Percentiles rank a stretch among this genome's conserved stretches.
Evolutionary conservation across 805 yeast species (phyloP).

Genomic region (Citeromyces matritensis): DNA sequence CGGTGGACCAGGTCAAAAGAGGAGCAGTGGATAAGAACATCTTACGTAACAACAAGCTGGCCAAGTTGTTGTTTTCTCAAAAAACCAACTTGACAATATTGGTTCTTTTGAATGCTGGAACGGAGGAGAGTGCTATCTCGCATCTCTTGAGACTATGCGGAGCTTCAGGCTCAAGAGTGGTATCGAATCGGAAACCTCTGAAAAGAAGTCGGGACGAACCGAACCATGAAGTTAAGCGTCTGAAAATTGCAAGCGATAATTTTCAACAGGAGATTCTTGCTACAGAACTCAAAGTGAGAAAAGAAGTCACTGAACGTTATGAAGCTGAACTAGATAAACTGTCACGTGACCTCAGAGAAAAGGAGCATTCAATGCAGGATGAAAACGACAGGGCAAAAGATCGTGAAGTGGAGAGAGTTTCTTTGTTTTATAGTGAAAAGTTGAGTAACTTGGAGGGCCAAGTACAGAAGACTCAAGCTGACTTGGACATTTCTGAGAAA

Average conservation of each 20-base stretch:
- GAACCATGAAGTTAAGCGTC: conserved; percentile 7
- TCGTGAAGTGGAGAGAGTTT: conserved; percentile 9
- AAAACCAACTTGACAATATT: conserved; percentile 19
- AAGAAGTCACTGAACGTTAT: conserved; percentile 12
- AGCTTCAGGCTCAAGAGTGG: conserved; percentile 2
- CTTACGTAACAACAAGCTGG: conserved; percentile 31
- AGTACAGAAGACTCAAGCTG: too few species aligned
- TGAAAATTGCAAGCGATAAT: conserved; percentile 4
- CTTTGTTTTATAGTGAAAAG: too few species aligned
- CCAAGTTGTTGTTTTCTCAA: conserved; percentile 32
- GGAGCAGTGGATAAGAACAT: conserved; percentile 21
- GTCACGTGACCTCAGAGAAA: conserved; percentile 8
- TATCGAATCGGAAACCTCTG: conserved; percentile 1
- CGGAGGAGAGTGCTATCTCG: conserved; percentile 17
- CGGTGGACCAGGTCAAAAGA: conserved; percentile 23
- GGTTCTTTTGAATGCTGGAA: conserved; percentile 21
- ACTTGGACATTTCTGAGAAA: too few species aligned
- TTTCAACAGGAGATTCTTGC: conserved; percentile 4
- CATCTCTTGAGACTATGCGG: conserved; percentile 13
- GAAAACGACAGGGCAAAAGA: conserved; percentile 17
- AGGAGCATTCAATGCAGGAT: conserved; percentile 11
- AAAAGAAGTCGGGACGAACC: neutral
- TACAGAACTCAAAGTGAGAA: conserved; percentile 9
- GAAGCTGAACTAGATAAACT: conserved; percentile 9
- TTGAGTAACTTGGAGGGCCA: too few species aligned